These are phyloP conservation scores for Rhizopogon vesiculosus DNA, from an alignment of 768 basidiomycete genomes.

Conservation along the genomic window DNA sequence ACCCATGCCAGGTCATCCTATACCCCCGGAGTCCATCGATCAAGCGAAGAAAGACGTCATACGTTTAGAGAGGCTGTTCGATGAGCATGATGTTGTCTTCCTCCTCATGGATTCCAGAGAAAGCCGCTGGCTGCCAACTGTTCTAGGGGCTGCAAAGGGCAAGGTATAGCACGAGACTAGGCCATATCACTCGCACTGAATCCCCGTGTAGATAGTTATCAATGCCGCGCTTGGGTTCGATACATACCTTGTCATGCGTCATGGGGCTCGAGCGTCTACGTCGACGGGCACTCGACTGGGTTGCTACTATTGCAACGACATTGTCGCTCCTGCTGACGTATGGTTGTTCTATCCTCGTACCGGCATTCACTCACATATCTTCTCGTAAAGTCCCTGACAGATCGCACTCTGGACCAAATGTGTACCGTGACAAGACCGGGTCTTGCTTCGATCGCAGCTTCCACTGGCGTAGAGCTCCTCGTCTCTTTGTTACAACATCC, in stretches of 20 bases:
- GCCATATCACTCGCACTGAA: neutral
- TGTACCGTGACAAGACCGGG: slow-evolving; percentile 97
- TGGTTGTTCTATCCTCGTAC: slow-evolving; percentile 13
- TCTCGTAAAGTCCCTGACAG: slow-evolving; percentile 56
- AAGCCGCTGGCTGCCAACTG: slow-evolving; percentile 93
- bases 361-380: neutral
- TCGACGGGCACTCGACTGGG: slow-evolving; percentile 51
- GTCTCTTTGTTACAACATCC: slow-evolving; percentile 89
- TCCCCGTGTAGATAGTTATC: slow-evolving; percentile 64
- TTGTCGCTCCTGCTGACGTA: slow-evolving; percentile 94
- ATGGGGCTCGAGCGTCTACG: slow-evolving; percentile 59
- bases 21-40: slow-evolving; percentile 53
- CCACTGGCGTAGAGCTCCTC: slow-evolving; percentile 89
- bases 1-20: slow-evolving; percentile 97
- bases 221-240: slow-evolving; percentile 97
- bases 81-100: slow-evolving; percentile 86
- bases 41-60: slow-evolving; percentile 65
- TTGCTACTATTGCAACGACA: slow-evolving; percentile 98
- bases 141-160: slow-evolving; percentile 76
- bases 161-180: slow-evolving; percentile 48
- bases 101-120: slow-evolving; percentile 98
- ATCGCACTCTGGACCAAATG: slow-evolving; percentile 97
- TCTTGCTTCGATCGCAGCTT: slow-evolving; percentile 86
- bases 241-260: slow-evolving; percentile 94
- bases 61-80: slow-evolving; percentile 72